Evolutionary conservation across 2,329 filamentous ascomycete species (phyloP).

Genomic region (Grosmannia serpens): DNA sequence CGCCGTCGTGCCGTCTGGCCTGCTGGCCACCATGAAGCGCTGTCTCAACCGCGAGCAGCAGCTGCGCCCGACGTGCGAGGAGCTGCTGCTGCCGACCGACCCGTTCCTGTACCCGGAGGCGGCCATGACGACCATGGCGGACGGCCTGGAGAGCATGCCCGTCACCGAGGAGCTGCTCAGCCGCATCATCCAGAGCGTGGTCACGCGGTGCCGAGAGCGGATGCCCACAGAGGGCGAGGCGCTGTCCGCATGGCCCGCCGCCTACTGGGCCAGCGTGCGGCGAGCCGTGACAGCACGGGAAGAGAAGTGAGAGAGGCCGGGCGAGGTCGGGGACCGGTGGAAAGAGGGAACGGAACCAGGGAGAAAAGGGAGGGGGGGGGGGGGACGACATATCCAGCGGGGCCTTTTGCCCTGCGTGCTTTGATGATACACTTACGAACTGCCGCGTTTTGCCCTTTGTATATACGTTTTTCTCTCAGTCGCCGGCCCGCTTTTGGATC

Average conservation of each 20-base stretch:
- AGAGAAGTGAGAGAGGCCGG: constrained; percentile 3
- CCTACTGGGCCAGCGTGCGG: constrained; percentile 49
- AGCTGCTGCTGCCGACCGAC: constrained; percentile 47
- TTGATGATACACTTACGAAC: not conserved
- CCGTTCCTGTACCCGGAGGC: constrained; percentile 54
- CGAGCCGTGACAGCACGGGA: constrained; percentile 33
- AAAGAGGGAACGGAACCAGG: too few species aligned
- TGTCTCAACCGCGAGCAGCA: constrained; percentile 53
- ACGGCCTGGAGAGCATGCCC: constrained; percentile 35
- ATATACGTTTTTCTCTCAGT: not conserved
- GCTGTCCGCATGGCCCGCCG: constrained; percentile 43
- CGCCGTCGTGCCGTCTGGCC: constrained; percentile 43
- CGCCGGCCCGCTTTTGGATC: not conserved
- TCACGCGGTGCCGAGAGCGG: constrained; percentile 43
- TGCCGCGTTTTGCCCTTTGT: not conserved
- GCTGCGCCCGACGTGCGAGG: constrained; percentile 50
- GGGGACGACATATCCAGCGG: too few species aligned
- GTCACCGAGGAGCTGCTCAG: constrained; percentile 51
- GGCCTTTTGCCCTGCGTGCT: too few species aligned
- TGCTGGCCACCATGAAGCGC: constrained; percentile 49
- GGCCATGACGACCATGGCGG: constrained; percentile 11
- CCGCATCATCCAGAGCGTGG: constrained; percentile 52
- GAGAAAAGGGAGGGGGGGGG: too few species aligned
- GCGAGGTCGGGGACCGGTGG: not conserved
- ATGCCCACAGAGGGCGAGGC: constrained; percentile 48